Base-by-base conservation (phyloP, 768 basidiomycete species). In the Boletus fagicola region DNA sequence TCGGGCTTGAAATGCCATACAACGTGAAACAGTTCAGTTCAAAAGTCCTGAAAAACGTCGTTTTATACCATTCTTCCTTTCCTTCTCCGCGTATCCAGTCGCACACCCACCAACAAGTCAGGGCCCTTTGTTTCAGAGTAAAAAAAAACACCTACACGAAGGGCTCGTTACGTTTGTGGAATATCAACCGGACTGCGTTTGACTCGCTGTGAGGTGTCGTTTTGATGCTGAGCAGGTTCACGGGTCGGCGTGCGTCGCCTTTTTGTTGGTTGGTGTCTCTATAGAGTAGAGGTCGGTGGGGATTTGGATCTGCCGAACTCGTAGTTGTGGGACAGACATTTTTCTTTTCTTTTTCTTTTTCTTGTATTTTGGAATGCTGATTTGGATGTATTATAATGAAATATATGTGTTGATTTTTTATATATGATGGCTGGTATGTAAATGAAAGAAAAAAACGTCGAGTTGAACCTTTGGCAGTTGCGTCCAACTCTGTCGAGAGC, bases 141-240 rank as follows among this genome's bases (percentile, higher is more conserved):
- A 7, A n/a, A n/a, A n/a, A n/a, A n/a, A n/a, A n/a, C n/a, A 10
- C 64, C 40, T 39, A 82, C 74, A 74, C 73, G 77, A 66, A 74
- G 80, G 77, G 80, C 76, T 81, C 86, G 85, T 87, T 87, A 87
- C 84, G 84, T 81, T 83, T 75, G 78, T 87, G 85, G 85, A 82
- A 87, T 60, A 87, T 74, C 59, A 58, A 84, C 58, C 60, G 65
- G 71, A 66, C 72, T 57, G 65, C 64, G 61, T 65, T 5, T 60
- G 68, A 70, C 70, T 72, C 77, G 80, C 85, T 78, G 73, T 64
- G 58, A 57, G 66, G 70, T 73, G 68, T 80, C 83, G 85, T 87
- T 79, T 80, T 87, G 84, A 76, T 69, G 74, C 63, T 59, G 71
- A 64, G 73, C 73, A 79, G 83, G 62, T 28, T 63, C 58, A 75